Percentiles rank a stretch among this genome's conserved stretches.
Conservation (phyloP, 169 alveolate genomes). For the Cryptosporidium sp. region DNA sequence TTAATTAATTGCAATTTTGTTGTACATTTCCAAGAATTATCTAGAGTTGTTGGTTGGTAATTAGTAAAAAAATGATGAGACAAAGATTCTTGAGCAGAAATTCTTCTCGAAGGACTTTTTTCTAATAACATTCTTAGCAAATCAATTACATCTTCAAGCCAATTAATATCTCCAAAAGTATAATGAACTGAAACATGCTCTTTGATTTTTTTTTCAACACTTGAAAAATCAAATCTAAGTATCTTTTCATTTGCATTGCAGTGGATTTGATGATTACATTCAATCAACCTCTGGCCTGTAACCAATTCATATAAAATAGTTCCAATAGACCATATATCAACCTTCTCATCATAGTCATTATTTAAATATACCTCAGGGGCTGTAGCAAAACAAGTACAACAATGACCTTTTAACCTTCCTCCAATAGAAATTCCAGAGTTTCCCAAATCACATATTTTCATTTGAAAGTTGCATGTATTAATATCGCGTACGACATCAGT, state of each 20-base stretch:
- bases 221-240: slow-evolving; percentile 39
- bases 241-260: slow-evolving; percentile 74
- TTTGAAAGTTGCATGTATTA: slow-evolving; percentile 49
- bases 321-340: slow-evolving; percentile 88
- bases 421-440: slow-evolving; percentile 83
- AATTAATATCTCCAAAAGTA: slow-evolving; percentile 13
- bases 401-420: slow-evolving; percentile 76
- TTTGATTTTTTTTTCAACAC: slow-evolving; percentile 33
- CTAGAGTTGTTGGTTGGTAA: not conserved
- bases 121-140: slow-evolving; percentile 40
- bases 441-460: slow-evolving; percentile 92
- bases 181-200: slow-evolving; percentile 8
- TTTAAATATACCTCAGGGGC: slow-evolving; percentile 85
- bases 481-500: slow-evolving; percentile 78
- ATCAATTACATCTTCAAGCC: slow-evolving; percentile 65
- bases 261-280: slow-evolving; percentile 70
- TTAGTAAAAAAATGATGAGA: slow-evolving; percentile 47
- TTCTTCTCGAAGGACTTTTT: slow-evolving; percentile 66
- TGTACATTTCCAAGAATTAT: slow-evolving; percentile 44
- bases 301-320: slow-evolving; percentile 83
- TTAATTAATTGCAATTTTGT: slow-evolving; percentile 23
- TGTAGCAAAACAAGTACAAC: slow-evolving; percentile 87
- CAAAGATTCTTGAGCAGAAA: slow-evolving; percentile 52
- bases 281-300: slow-evolving; percentile 77
- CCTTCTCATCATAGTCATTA: slow-evolving; percentile 83